Evolutionary conservation across 208 protist genomes (phyloP), one percentile per base, ranked within the genome.

Genomic region (Trypanosoma mega): DNA sequence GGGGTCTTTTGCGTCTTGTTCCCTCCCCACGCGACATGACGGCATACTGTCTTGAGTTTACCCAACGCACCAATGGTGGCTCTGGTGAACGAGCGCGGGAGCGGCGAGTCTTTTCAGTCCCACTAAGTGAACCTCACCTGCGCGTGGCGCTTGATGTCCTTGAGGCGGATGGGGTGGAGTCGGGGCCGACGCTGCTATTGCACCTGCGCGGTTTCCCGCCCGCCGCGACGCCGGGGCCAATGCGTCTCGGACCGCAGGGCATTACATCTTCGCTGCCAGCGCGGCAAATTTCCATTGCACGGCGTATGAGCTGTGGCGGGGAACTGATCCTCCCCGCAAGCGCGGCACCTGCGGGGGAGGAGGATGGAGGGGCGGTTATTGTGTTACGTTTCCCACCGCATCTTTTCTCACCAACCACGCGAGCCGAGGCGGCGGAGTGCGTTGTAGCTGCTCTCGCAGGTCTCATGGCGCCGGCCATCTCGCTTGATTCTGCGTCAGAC

Each of bases 31-130:
- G 52, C 39, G 78, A 63, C 61, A 31, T 63, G 6, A 64, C 59
- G 29, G 58, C 56, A 8, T 93, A 79, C 54, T 72, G 69, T 3
- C 70, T 93, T 0, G 86, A 88, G 67, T 88, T 93, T 48, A 68
- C 82, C 2, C 87, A 93, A 57, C 68, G 68, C 20, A 72, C 79
- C n/a, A 68, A 85, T 43, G 70, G 61, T 4, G 60, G 75, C 27
- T n/a, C n/a, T n/a, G 27, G 60, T 41, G 59, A 61, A 29, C 53
- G 53, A 37, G 57, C 46, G 52, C 71, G 70, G 50, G 82, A 90
- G 49, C 72, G 76, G 27, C 76, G 82, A 24, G 64, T 93, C 23
- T 84, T 93, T 23, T 62, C 82, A n/a, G 88, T 93, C 48, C 86
- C 86, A 30, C 58, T 93, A 24, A 47, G 66, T 20, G 86, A 89